Conservation (phyloP, 2,329 filamentous ascomycete genomes). For the Camillea tinctor region DNA sequence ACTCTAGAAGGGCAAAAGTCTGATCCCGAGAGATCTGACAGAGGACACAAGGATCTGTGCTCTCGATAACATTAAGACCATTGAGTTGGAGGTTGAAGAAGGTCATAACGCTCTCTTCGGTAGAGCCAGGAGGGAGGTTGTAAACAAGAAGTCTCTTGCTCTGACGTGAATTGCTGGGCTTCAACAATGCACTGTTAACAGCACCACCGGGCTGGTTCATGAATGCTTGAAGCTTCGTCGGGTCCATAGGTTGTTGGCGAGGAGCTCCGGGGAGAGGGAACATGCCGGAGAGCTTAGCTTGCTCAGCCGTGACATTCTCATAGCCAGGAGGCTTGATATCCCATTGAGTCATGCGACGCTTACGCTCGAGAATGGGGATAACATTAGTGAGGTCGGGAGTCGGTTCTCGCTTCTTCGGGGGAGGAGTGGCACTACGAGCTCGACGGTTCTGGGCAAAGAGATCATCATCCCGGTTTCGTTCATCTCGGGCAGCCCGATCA, state of each 20-base stretch:
- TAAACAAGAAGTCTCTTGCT: constrained; percentile 87
- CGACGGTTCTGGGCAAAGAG: constrained; percentile 51
- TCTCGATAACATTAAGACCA: constrained; percentile 87
- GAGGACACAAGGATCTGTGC: constrained; percentile 78
- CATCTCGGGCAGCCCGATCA: constrained; percentile 37
- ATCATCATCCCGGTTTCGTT: constrained; percentile 50
- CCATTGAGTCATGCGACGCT: constrained; percentile 95
- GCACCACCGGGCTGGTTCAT: constrained; percentile 83
- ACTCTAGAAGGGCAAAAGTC: constrained; percentile 84
- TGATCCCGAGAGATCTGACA: constrained; percentile 79
- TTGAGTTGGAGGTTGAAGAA: constrained; percentile 98
- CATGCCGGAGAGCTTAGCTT: constrained; percentile 98
- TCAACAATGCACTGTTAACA: constrained; percentile 73
- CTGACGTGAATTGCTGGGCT: constrained; percentile 90
- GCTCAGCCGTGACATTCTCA: constrained; percentile 96
- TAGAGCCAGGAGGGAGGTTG: constrained; percentile 72
- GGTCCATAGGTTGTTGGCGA: constrained; percentile 92
- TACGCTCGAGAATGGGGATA: constrained; percentile 77
- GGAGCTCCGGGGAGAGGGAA: constrained; percentile 96
- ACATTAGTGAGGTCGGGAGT: constrained; percentile 92
- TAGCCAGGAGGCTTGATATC: constrained; percentile 99
- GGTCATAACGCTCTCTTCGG: constrained; percentile 70
- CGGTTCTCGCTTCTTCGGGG: constrained; percentile 87
- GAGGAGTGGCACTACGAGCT: constrained; percentile 75
- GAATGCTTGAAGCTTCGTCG: constrained; percentile 88